A percentile compares a stretch with the other conserved stretches of the same genome.
phyloP scores from a whole-genome alignment of 495 filamentous ascomycete species.

The Aspergillus baeticus region DNA sequence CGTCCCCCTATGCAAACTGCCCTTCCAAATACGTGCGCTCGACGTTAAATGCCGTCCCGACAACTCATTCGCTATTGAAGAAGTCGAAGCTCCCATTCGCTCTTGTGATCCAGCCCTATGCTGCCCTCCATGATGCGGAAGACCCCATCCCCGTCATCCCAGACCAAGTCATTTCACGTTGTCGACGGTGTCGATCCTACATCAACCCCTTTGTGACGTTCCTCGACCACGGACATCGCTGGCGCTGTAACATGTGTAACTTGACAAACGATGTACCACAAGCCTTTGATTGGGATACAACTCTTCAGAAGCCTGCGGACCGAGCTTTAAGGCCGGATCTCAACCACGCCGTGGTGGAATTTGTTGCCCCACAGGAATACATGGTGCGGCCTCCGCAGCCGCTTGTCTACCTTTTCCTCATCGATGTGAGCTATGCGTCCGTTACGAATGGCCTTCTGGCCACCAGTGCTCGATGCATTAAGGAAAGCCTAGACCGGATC shows the following conservation, averaged over 20 bases:
- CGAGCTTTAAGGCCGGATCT: slow-evolving; percentile 86
- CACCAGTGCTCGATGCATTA: slow-evolving; percentile 88
- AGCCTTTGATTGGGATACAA: slow-evolving; percentile 96
- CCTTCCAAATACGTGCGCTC: slow-evolving; percentile 93
- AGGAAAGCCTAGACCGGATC: slow-evolving; percentile 94
- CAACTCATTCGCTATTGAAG: slow-evolving; percentile 86
- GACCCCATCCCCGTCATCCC: slow-evolving; percentile 89
- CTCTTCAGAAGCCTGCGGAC: slow-evolving; percentile 84
- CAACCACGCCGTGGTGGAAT: slow-evolving; percentile 93
- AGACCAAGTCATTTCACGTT: slow-evolving; percentile 96
- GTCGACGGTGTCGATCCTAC: slow-evolving; percentile 90
- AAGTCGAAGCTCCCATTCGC: slow-evolving; percentile 95
- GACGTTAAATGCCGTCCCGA: slow-evolving; percentile 89
- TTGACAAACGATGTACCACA: slow-evolving; percentile 98
- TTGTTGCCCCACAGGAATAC: slow-evolving; percentile 97
- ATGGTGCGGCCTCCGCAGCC: slow-evolving; percentile 98
- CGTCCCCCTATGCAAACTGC: slow-evolving; percentile 90
- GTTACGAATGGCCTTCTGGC: slow-evolving; percentile 93
- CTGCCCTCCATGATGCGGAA: slow-evolving; percentile 85
- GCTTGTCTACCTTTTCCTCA: slow-evolving; percentile 94
- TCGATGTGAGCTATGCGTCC: slow-evolving; percentile 92
- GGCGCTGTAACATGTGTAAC: slow-evolving; percentile 99
- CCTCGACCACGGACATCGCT: slow-evolving; percentile 93
- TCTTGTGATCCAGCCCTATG: slow-evolving; percentile 93
- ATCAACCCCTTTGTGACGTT: slow-evolving; percentile 98